A percentile compares a stretch with the other conserved stretches of the same genome.
Evolutionary conservation across 805 yeast genomes (phyloP).

Genomic region (Saturnispora ahearnii): DNA sequence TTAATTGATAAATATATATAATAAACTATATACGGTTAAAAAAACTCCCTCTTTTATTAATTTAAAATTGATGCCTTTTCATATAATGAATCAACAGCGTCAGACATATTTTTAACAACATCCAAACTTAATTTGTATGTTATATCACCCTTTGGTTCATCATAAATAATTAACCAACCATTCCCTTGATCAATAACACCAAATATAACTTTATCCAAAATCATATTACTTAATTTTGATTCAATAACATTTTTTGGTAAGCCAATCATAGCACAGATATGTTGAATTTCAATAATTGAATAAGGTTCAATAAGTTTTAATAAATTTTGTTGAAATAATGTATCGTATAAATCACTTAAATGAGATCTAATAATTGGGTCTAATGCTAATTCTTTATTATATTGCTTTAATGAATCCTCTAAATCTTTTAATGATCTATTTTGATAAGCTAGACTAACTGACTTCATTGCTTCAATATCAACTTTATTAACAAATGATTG

Average conservation of each 20-base stretch:
- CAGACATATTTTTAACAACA: slow-evolving; percentile 77
- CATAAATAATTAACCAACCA: slow-evolving; percentile 92
- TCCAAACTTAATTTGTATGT: slow-evolving; percentile 83
- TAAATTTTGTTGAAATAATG: slow-evolving; percentile 84
- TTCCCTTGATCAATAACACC: slow-evolving; percentile 98
- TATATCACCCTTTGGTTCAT: slow-evolving; percentile 79
- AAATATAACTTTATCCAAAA: slow-evolving; percentile 85
- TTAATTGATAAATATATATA: not conserved
- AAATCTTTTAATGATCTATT: slow-evolving; percentile 87
- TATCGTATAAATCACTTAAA: slow-evolving; percentile 87
- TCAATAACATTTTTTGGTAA: slow-evolving; percentile 83
- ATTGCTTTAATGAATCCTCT: slow-evolving; percentile 69
- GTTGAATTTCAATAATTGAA: slow-evolving; percentile 88
- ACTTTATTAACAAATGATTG: slow-evolving; percentile 43
- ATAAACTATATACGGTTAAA: not conserved
- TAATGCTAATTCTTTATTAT: slow-evolving; percentile 64
- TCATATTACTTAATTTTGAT: slow-evolving; percentile 93
- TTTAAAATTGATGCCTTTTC: slow-evolving; percentile 87
- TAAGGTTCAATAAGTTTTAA: slow-evolving; percentile 94
- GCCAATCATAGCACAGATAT: slow-evolving; percentile 81
- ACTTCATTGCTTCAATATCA: slow-evolving; percentile 92
- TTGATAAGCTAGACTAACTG: slow-evolving; percentile 82
- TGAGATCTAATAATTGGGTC: slow-evolving; percentile 89
- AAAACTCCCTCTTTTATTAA: slow-evolving; percentile 24
- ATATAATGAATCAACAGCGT: slow-evolving; percentile 81